Evolutionary conservation across 148 eudicot species (phyloP).

Genomic region (Rhododendron williamsianum): DNA sequence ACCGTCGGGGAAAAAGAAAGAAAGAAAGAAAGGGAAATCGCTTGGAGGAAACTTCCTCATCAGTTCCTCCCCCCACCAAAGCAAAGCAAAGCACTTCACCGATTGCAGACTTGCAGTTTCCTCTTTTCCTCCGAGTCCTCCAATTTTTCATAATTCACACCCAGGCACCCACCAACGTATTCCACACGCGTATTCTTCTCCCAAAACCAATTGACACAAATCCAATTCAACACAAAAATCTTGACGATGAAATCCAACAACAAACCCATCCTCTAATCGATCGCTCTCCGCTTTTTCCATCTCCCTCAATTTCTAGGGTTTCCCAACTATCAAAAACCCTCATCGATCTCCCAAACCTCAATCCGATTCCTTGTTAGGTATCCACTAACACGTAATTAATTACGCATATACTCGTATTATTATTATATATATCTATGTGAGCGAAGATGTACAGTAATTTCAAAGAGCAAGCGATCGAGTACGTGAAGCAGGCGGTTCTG

Average conservation of each 20-base stretch:
- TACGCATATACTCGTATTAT: no score
- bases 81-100: not conserved
- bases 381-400: not conserved
- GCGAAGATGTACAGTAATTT: constrained; percentile 83
- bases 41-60: no score
- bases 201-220: not conserved
- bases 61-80: not conserved
- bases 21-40: no score
- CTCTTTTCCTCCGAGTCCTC: not conserved
- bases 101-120: not conserved
- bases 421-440: not conserved
- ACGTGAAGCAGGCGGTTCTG: constrained; percentile 80
- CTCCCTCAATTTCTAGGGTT: constrained; percentile 7
- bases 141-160: not conserved
- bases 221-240: not conserved
- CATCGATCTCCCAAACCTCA: not conserved
- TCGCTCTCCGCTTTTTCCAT: not conserved
- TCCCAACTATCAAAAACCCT: not conserved
- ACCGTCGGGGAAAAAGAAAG: no score
- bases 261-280: not conserved
- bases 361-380: not conserved
- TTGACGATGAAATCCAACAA: not conserved
- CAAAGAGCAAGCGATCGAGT: constrained; percentile 95
- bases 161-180: not conserved
- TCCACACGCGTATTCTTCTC: not conserved